Percentiles rank a stretch among this genome's conserved stretches.
phyloP scores from a whole-genome alignment of 2,329 filamentous ascomycete species.

The Aspergillus costaricaensis region DNA sequence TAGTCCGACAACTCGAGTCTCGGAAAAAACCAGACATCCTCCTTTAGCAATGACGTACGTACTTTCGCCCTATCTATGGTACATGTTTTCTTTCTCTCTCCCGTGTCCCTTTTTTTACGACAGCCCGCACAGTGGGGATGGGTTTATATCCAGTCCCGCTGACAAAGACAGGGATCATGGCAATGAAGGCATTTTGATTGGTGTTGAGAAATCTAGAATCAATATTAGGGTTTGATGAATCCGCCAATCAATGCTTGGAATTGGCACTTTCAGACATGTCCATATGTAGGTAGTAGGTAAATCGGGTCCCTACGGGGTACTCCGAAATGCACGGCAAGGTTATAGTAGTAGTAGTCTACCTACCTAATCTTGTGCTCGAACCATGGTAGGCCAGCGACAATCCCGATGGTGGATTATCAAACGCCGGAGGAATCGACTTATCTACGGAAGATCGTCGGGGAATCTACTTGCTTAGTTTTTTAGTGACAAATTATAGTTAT shows the following conservation, averaged over 20 bases:
- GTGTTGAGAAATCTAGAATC: not conserved
- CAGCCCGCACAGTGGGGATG: no score
- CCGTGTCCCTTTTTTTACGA: not conserved
- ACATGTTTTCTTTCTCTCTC: not conserved
- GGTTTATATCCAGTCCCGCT: not conserved
- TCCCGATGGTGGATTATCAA: not conserved
- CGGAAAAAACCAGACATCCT: not conserved
- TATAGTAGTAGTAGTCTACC: no score
- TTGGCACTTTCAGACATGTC: no score
- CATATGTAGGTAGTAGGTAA: no score
- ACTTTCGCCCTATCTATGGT: no score
- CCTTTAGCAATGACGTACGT: not conserved
- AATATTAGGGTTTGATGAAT: not conserved
- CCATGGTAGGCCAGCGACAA: not conserved
- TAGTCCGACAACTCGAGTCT: not conserved
- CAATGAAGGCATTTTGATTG: not conserved
- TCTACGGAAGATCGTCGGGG: conserved; percentile 9
- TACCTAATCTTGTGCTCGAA: not conserved
- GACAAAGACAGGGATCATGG: not conserved
- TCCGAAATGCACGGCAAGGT: no score
- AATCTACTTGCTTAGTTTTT: not conserved
- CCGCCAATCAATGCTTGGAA: not conserved
- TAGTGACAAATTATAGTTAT: no score
- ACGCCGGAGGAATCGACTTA: conserved; percentile 3
- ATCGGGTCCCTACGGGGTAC: not conserved